Conservation (phyloP, 768 basidiomycete species). For the Sarcodon sp. region DNA sequence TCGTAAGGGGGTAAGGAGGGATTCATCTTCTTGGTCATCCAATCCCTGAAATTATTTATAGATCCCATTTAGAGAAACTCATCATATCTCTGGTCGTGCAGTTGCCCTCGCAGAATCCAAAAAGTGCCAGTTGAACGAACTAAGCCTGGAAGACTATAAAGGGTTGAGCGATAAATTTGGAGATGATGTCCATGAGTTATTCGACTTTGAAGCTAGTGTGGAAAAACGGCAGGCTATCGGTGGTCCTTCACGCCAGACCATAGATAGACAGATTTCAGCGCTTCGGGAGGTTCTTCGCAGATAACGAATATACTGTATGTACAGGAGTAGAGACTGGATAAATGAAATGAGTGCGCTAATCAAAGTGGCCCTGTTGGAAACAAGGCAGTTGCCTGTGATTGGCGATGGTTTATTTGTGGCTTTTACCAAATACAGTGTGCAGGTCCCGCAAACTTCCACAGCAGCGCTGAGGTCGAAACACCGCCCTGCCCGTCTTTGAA, state of each 20-base stretch:
- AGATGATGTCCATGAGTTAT: conserved; percentile 72
- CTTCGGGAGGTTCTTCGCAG: conserved; percentile 45
- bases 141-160: conserved; percentile 73
- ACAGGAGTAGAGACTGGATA: background rate
- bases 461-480: conserved; percentile 3
- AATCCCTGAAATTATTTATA: conserved; percentile 16
- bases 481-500: conserved; percentile 6
- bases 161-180: conserved; percentile 63
- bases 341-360: background rate
- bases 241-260: conserved; percentile 76
- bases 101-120: conserved; percentile 88
- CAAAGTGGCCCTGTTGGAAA: background rate
- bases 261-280: conserved; percentile 74
- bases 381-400: background rate
- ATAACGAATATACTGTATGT: background rate
- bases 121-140: conserved; percentile 67
- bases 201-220: conserved; percentile 92
- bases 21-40: background rate
- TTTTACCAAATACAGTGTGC: too few relatives aligned
- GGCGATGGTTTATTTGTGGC: background rate
- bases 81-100: conserved; percentile 94
- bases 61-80: conserved; percentile 98
- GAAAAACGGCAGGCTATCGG: conserved; percentile 89
- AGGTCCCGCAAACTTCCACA: too few relatives aligned
- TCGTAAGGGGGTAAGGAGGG: conserved; percentile 77